phyloP scores from a whole-genome alignment of 208 protist species.

The Leishmania braziliensis region DNA sequence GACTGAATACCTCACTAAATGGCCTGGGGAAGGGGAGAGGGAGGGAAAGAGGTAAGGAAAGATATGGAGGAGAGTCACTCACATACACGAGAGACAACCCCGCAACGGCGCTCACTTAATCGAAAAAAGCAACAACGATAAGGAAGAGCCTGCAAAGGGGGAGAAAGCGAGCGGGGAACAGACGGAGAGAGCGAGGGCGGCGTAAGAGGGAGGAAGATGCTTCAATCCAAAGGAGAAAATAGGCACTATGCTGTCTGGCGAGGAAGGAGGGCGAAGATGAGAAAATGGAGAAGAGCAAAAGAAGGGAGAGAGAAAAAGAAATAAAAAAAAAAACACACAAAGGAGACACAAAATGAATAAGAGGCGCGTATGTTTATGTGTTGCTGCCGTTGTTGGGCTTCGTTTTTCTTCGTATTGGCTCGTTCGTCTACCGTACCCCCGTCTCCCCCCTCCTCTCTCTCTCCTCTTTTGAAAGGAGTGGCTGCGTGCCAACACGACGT shows the following conservation, averaged over 20 bases:
- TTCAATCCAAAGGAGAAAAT: background rate
- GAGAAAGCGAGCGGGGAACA: background rate
- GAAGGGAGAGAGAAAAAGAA: background rate
- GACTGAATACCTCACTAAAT: background rate
- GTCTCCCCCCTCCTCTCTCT: too few species aligned
- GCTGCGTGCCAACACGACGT: background rate
- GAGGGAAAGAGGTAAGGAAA: background rate
- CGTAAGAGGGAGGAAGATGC: background rate
- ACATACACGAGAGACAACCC: background rate
- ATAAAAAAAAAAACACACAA: background rate
- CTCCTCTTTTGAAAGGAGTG: background rate
- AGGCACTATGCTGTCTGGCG: background rate
- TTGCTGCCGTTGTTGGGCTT: too few species aligned
- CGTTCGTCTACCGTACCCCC: too few species aligned
- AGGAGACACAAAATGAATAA: background rate
- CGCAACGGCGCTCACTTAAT: background rate
- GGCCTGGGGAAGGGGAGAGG: background rate
- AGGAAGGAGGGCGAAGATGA: background rate
- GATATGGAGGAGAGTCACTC: background rate
- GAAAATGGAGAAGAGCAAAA: background rate
- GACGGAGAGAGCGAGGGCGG: background rate
- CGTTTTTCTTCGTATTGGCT: too few species aligned
- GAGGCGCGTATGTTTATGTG: background rate
- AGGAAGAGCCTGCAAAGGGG: background rate
- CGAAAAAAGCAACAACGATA: slow-evolving; percentile 2